A percentile compares a stretch with the other conserved stretches of the same genome.
Conservation (phyloP, 164 flowering plant genomes). For the Chimonanthus salicifolius region DNA sequence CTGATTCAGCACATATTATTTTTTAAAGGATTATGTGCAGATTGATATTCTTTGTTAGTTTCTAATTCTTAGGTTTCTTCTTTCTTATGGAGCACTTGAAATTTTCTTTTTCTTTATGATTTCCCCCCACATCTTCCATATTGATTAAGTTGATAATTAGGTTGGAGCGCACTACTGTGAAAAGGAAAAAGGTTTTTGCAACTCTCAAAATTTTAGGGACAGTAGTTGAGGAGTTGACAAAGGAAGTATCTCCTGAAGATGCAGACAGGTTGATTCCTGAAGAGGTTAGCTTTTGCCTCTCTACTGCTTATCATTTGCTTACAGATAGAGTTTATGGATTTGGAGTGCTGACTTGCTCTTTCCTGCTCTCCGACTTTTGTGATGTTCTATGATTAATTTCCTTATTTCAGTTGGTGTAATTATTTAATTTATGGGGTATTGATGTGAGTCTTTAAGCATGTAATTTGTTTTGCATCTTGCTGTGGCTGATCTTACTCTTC, state of each 20-base stretch:
- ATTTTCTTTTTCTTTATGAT: background rate
- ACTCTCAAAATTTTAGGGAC: constrained; percentile 74
- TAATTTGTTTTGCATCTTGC: background rate
- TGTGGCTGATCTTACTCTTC: constrained; percentile 6
- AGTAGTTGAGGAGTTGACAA: constrained; percentile 65
- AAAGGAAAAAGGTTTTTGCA: constrained; percentile 78
- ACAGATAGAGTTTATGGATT: background rate
- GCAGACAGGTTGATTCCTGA: constrained; percentile 67
- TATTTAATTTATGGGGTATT: background rate
- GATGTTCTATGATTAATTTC: background rate
- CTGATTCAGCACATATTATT: background rate
- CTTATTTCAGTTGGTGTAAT: background rate
- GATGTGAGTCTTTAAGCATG: background rate
- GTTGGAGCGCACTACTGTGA: constrained; percentile 80
- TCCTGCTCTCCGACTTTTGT: background rate
- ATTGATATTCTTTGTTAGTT: background rate
- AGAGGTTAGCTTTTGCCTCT: constrained; percentile 50
- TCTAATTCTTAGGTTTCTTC: background rate
- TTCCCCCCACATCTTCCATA: background rate
- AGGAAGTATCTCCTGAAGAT: constrained; percentile 62
- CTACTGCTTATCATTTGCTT: background rate
- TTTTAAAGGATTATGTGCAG: background rate
- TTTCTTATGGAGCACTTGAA: background rate
- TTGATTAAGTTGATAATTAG: constrained; percentile 22
- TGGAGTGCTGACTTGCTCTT: background rate